phyloP scores from a whole-genome alignment of 1,139 yeast species.

The Dujonia santamariae region DNA sequence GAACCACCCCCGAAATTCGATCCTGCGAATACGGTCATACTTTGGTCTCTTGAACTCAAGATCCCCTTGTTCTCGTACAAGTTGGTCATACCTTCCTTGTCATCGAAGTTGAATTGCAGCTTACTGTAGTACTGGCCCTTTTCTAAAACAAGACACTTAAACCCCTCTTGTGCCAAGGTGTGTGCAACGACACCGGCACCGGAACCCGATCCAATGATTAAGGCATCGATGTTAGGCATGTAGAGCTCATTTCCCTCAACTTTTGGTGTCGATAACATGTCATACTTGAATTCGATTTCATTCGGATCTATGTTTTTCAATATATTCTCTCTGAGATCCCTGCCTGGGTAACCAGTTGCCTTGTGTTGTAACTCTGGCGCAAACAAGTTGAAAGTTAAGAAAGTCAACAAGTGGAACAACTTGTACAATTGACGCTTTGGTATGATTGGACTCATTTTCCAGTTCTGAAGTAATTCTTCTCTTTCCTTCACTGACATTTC shows the following conservation, averaged over 20 bases:
- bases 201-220: constrained; percentile 56
- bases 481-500: constrained; percentile 36
- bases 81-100: constrained; percentile 31
- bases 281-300: constrained; percentile 21
- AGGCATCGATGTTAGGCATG: constrained; percentile 40
- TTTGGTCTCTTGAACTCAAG: constrained; percentile 32
- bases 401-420: constrained; percentile 21
- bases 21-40: constrained; percentile 47
- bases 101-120: constrained; percentile 36
- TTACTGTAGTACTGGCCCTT: constrained; percentile 48
- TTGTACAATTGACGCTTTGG: constrained; percentile 28
- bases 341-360: constrained; percentile 35
- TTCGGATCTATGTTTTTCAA: constrained; percentile 23
- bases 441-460: constrained; percentile 39
- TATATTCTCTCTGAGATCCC: constrained; percentile 27
- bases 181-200: constrained; percentile 61
- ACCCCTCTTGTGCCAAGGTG: constrained; percentile 44
- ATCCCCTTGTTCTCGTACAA: constrained; percentile 45
- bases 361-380: constrained; percentile 33
- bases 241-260: constrained; percentile 29
- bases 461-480: constrained; percentile 26
- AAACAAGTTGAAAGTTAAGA: constrained; percentile 20
- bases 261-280: constrained; percentile 31
- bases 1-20: constrained; percentile 61
- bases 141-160: constrained; percentile 47